phyloP scores from a whole-genome alignment of 148 eudicot species.

The Diospyros lotus region DNA sequence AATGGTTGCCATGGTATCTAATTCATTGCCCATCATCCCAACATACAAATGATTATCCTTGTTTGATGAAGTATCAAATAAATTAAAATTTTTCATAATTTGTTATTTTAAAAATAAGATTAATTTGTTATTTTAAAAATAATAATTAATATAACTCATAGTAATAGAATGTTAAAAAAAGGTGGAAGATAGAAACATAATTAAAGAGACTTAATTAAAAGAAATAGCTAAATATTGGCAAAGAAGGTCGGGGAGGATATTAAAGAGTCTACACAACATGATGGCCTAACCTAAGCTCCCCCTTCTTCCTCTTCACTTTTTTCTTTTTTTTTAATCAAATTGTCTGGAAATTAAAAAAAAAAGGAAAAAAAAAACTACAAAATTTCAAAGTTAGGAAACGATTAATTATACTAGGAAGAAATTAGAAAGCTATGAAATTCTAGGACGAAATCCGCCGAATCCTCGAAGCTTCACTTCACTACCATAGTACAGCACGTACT shows the following conservation, averaged over 20 bases:
- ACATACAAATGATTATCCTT: neutral
- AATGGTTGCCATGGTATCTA: neutral
- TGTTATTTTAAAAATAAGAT: too few species aligned
- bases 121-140: too few species aligned
- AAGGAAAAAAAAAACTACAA: conserved; percentile 23
- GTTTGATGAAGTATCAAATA: too few species aligned
- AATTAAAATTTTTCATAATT: too few species aligned
- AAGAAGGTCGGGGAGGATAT: conserved; percentile 21
- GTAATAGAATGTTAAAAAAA: neutral
- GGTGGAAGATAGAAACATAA: conserved; percentile 29
- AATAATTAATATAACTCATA: neutral
- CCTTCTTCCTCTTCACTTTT: neutral
- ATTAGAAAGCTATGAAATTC: too few species aligned
- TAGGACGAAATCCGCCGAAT: too few species aligned
- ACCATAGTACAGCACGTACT: neutral
- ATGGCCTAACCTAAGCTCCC: neutral
- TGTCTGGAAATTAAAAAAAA: neutral
- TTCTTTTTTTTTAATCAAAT: neutral
- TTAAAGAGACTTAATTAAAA: conserved; percentile 20
- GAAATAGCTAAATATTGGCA: conserved; percentile 20
- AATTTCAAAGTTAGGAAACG: conserved; percentile 3
- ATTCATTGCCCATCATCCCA: neutral
- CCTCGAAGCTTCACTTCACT: neutral
- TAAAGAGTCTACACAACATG: conserved; percentile 8
- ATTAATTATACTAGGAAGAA: too few species aligned